Evolutionary conservation across 192 early-diverging fungal species (phyloP), one percentile per base, ranked within the genome.

Genomic region (Mortierella alpina): DNA sequence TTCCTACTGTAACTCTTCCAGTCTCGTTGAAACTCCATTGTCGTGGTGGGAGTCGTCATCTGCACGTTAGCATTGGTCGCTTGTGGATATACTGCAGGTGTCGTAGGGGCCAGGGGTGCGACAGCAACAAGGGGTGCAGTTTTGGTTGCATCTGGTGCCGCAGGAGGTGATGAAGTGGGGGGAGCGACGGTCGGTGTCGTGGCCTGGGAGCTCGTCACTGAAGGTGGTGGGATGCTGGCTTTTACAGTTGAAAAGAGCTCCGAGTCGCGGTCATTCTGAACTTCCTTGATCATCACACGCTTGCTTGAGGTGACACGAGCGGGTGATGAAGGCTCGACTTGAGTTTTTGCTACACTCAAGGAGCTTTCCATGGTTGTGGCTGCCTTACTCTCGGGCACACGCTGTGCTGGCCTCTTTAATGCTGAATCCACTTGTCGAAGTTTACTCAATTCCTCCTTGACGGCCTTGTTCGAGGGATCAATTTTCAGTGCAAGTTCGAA

Each of bases 11-110:
- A 83, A 57, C 83, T 85, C 66, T 90, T 91, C 92, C 92, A 94
- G 59, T 92, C 90, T 8, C 91, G 79, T 61, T 93, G 89, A 70
- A 94, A 93, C 57, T 94, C 93, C 69, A 82, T 85, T 58, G 89
- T 89, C 13, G 88, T 91, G n/a, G 58, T 82, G 12, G 91, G 90
- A 23, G 67, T 49, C 6, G 67, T 62, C 52, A 86, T 62, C 2
- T 73, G 50, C 3, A 58, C 39, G 7, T 12, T 15, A 14, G 22
- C 39, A 9, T 3, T 23, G 46, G 47, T 59, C 13, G 47, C n/a
- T 40, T 60, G 40, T 5, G 56, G 8, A 13, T 42, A 10, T 20
- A 22, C 12, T 22, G 66, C 44, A 42, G 64, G 18, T 59, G 61
- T 68, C 31, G 74, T 22, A 5, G 62, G 7, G 65, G 23, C 47